Percentiles rank a stretch among this genome's conserved stretches.
Conservation (phyloP, 2,329 filamentous ascomycete genomes). For the Colletotrichum costaricense region DNA sequence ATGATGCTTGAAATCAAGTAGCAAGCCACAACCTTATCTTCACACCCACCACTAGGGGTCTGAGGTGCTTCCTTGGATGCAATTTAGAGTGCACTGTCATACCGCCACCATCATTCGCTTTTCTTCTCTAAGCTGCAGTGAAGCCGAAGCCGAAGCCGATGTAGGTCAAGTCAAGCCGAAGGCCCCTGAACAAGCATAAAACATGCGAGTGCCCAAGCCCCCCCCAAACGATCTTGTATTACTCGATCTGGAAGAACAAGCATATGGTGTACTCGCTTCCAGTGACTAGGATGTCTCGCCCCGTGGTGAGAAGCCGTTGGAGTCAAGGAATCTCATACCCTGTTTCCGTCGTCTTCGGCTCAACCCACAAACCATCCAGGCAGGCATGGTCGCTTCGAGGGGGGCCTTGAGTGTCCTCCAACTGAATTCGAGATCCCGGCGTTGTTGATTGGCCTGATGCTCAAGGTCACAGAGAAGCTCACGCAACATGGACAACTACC, state of each 20-base stretch:
- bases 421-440: not conserved
- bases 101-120: not conserved
- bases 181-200: not conserved
- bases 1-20: not conserved
- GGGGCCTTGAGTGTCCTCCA: not conserved
- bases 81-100: too few relatives aligned
- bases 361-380: not conserved
- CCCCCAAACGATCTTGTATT: not conserved
- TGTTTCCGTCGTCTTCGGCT: not conserved
- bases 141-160: slow-evolving; percentile 24
- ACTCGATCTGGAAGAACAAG: not conserved
- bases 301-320: not conserved
- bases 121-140: not conserved
- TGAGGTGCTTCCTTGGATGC: too few relatives aligned
- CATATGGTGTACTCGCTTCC: not conserved
- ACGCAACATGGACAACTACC: not conserved
- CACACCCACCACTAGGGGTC: too few relatives aligned
- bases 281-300: not conserved
- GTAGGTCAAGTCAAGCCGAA: not conserved
- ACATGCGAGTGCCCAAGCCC: not conserved
- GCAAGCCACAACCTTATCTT: not conserved
- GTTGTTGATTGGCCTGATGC: not conserved
- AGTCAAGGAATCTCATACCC: not conserved
- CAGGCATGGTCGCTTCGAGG: not conserved
- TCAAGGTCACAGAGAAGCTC: not conserved